Conservation (phyloP, 73 alveolate species). For the Paramecium sonneborni region DNA sequence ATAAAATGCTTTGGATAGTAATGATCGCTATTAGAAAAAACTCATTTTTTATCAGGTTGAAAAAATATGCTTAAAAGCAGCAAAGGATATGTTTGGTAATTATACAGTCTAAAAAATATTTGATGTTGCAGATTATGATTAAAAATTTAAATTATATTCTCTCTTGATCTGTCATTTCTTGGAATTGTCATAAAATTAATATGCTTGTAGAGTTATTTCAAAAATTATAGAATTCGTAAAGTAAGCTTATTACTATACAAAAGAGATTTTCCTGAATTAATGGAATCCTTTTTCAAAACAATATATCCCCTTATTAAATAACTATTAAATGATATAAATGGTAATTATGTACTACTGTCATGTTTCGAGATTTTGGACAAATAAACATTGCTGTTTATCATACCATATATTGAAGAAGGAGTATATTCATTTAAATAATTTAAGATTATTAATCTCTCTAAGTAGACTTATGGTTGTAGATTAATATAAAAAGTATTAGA, state of each 20-base stretch:
- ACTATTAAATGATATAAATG: background rate
- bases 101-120: slow-evolving; percentile 19
- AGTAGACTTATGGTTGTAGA: slow-evolving; percentile 49
- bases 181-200: background rate
- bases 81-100: slow-evolving; percentile 50
- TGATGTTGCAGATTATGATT: background rate
- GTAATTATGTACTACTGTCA: background rate
- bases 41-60: background rate
- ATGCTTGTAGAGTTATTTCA: slow-evolving; percentile 28
- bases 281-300: background rate
- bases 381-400: background rate
- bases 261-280: background rate
- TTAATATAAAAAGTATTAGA: slow-evolving; percentile 9
- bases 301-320: background rate
- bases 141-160: background rate
- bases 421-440: background rate
- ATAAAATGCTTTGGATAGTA: slow-evolving; percentile 19
- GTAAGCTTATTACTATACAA: background rate
- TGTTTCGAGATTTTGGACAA: background rate
- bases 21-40: background rate
- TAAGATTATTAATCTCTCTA: background rate
- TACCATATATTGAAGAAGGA: background rate
- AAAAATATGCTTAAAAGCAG: background rate
- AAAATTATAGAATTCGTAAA: slow-evolving; percentile 2
- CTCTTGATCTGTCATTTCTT: background rate